Base-by-base conservation (phyloP, 148 eudicot genomes). In the Vaccinium corymbosum region DNA sequence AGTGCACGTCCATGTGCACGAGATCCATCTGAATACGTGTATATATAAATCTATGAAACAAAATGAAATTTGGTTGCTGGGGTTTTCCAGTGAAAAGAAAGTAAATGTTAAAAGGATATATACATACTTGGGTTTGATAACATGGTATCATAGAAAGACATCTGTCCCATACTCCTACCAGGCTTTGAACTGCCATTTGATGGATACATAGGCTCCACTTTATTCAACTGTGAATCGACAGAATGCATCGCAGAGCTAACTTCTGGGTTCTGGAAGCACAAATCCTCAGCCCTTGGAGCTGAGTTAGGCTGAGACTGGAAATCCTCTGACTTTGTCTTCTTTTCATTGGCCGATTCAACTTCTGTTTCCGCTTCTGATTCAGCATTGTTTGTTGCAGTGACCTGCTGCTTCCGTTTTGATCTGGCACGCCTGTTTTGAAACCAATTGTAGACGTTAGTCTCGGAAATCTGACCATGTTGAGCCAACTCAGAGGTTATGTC, bases 371-470 rank as follows among this genome's bases (percentile, higher is more conserved):
- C 95, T 87, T 95, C 98, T 16, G 95, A 94, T 87, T 94, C 97
- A 84, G 80, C 90, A 89, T 94, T 93, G 86, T 89, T 93, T 42
- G 90, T 85, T 19, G 87, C 85, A 64, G 87, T 80, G 78, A 87
- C 89, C 59, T 89, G 91, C 85, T 95, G 98, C 89, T 95, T 95
- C 83, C 98, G 85, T 80, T 94, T 95, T 46, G 97, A 95, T 86
- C 98, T 88, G 81, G 98, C 98, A 22, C 98, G 95, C 91, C 98
- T 88, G 80, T 95, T 95, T 79, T 95, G 98, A 86, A 95, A 95
- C 98, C 98, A 95, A 86, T 95, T 95, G 84, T 95, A 95, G 85
- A 95, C 98, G 85, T 95, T 95, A 42, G 98, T 95, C 85, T 94
- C 98, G 1, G 95, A 94, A 70, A 95, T 95, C 87, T 92, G 97